Evolutionary conservation across 805 yeast genomes (phyloP), one percentile per base, ranked within the genome.

Genomic region (Schwanniomyces sp.): DNA sequence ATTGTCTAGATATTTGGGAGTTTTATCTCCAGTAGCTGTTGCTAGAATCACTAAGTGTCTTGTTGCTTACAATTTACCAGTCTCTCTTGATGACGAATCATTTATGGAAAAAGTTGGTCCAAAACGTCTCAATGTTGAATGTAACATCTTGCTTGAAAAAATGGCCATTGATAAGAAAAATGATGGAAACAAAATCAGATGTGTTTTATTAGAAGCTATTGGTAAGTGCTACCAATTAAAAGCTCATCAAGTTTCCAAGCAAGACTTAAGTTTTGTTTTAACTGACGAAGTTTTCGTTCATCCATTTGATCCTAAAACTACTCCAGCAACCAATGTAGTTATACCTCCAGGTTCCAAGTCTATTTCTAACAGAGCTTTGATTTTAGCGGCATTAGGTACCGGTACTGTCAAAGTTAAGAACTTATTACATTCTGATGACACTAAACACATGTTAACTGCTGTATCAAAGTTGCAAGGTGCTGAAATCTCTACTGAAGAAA

Each of bases 151-250:
- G 45, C 71, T 94, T 53, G 72, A 82, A 49, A 89, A 89, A 60
- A 94, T 94, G 99, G 82, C 95, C 34, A 88, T 94, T 50, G 99
- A 94, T 68, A 94, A 94, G 78, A 94, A 94, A 68, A 94, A 94
- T 62, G 97, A 90, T 59, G 99, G 99, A 27, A 75, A 88, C 12
- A 86, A 84, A 63, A 94, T 94, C 72, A 87, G 88, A 64, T 86
- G 89, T 52, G 97, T 91, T 12, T 68, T 94, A 34, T 76, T 94
- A 53, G 86, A 88, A 59, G 77, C 80, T 30, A 91, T 94, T 56
- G 99, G 99, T 43, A 81, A 84, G 65, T 91, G 97, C 60, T 84
- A 83, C 65, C 97, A 94, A 66, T 83, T 84, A 48, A 81, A 85
- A 55, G 99, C 99, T 5, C 89, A 94, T 45, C 80, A 80, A 51